These are phyloP conservation scores for Coemansia sp. DNA, from an alignment of 192 early-diverging fungal genomes.

Conservation along the genomic window DNA sequence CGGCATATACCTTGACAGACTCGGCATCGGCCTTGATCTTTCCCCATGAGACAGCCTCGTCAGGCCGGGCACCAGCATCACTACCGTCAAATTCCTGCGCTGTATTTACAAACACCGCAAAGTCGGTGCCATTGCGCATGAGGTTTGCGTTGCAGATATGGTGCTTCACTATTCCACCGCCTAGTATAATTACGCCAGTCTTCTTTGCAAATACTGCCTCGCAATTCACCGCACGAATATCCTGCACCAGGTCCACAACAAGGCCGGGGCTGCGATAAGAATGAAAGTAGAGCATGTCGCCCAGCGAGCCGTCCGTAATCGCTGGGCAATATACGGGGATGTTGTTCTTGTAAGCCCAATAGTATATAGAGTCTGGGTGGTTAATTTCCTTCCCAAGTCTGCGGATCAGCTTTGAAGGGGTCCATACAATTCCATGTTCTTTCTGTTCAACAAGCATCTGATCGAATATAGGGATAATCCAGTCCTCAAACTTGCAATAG, in stretches of 20 bases:
- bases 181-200: slow-evolving; percentile 95
- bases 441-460: slow-evolving; percentile 91
- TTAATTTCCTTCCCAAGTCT: slow-evolving; percentile 89
- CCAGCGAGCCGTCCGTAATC: slow-evolving; percentile 94
- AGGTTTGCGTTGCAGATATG: slow-evolving; percentile 99
- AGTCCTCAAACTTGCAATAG: slow-evolving; percentile 99
- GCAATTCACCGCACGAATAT: slow-evolving; percentile 90
- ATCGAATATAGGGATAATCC: slow-evolving; percentile 94
- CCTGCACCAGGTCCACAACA: slow-evolving; percentile 87
- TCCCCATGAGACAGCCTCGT: slow-evolving; percentile 98
- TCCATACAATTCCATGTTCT: slow-evolving; percentile 76
- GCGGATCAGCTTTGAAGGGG: slow-evolving; percentile 88
- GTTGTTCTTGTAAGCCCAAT: slow-evolving; percentile 97
- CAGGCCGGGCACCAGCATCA: slow-evolving; percentile 95
- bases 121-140: slow-evolving; percentile 98
- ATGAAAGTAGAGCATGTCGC: slow-evolving; percentile 99
- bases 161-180: slow-evolving; percentile 97
- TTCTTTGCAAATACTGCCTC: slow-evolving; percentile 94
- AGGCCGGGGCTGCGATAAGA: slow-evolving; percentile 93
- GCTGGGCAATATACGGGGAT: slow-evolving; percentile 98
- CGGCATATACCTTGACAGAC: slow-evolving; percentile 91
- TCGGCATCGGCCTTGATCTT: slow-evolving; percentile 84
- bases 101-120: slow-evolving; percentile 95
- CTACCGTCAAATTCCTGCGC: slow-evolving; percentile 98
- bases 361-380: slow-evolving; percentile 88